Percentiles rank a stretch among this genome's conserved stretches.
These are phyloP conservation scores for Triangularia verruculosa DNA, from an alignment of 2,329 filamentous ascomycete genomes.

Conservation along the genomic window DNA sequence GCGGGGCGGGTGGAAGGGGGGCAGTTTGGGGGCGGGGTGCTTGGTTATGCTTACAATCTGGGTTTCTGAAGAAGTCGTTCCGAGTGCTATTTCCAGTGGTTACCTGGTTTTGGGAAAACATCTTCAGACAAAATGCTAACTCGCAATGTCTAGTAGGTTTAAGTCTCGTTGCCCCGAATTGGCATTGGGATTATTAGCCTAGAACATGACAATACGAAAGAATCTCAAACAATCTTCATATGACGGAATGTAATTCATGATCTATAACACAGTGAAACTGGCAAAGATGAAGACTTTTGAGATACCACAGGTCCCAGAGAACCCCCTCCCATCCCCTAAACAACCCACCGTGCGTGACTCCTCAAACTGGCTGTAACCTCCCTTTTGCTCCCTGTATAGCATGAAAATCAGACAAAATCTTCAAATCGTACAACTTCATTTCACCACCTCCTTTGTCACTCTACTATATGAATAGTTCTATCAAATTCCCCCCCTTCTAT, in stretches of 20 bases:
- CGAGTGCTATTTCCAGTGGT: constrained; percentile 11
- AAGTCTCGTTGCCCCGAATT: neutral
- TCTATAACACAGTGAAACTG: constrained; percentile 2
- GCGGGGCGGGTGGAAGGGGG: constrained; percentile 24
- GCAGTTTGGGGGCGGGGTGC: constrained; percentile 29
- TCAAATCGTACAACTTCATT: neutral
- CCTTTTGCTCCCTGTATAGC: neutral
- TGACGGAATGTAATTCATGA: neutral
- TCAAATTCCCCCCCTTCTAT: neutral
- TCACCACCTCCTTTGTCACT: constrained; percentile 13
- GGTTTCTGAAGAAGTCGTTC: constrained; percentile 36
- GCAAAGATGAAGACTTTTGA: neutral
- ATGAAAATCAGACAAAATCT: neutral
- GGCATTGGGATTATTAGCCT: neutral
- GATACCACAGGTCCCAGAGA: neutral
- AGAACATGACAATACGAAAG: neutral
- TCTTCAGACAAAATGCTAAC: neutral
- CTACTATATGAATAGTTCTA: neutral
- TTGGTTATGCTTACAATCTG: constrained; percentile 40
- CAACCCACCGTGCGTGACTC: neutral
- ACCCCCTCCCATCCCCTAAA: neutral
- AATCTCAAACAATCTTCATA: neutral
- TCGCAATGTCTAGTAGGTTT: neutral
- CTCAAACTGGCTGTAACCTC: neutral
- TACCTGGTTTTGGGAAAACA: neutral